Evolutionary conservation across 805 yeast genomes (phyloP).

Genomic region (Schizosaccharomyces pombe): ASM294v3 CU329670.1:4378501-4379000

Average conservation of each 20-base stretch:
- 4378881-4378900: no score
- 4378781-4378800: conserved; percentile 4
- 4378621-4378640: neutral
- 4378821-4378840: no score
- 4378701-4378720: neutral
- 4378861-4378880: no score
- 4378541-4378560: neutral
- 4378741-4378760: neutral
- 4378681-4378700: neutral
- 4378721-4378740: neutral
- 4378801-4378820: neutral
- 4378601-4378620: neutral
- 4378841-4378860: no score
- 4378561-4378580: neutral
- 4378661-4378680: neutral
- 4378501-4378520: neutral
- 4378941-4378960: conserved; percentile 3
- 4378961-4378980: conserved; percentile 4
- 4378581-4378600: neutral
- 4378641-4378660: neutral
- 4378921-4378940: neutral
- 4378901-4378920: no score
- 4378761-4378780: neutral
- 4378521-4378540: neutral
- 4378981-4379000: conserved; percentile 4